phyloP scores from a whole-genome alignment of 2,329 filamentous ascomycete genomes.

The Shiraia sp. region DNA sequence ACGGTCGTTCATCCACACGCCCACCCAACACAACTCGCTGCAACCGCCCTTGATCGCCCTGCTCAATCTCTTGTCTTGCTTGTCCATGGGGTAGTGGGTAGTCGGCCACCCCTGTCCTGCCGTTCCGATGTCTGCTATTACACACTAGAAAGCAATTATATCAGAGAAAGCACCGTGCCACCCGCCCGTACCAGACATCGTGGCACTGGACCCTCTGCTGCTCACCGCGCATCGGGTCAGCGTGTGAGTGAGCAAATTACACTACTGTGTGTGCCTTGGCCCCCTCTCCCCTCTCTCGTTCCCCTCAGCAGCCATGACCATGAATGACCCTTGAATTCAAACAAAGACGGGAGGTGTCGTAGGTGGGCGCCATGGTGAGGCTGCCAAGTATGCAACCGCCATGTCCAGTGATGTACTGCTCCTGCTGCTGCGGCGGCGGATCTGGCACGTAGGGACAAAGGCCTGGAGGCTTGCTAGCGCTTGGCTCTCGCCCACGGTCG shows the following conservation, averaged over 20 bases:
- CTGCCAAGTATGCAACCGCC: slow-evolving; percentile 13
- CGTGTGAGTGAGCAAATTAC: slow-evolving; percentile 16
- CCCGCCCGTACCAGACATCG: slow-evolving; percentile 28
- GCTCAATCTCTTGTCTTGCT: no score
- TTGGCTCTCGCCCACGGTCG: slow-evolving; percentile 27
- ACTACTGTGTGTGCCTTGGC: no score
- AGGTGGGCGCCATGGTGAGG: slow-evolving; percentile 14
- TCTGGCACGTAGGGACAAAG: slow-evolving; percentile 19
- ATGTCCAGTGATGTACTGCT: no score
- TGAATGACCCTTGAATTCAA: no score
- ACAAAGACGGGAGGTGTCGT: slow-evolving; percentile 1
- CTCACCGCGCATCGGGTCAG: slow-evolving; percentile 13
- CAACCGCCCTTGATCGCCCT: slow-evolving; percentile 18
- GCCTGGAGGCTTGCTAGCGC: slow-evolving; percentile 21
- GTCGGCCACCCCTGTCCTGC: no score
- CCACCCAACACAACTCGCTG: no score
- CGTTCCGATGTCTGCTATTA: no score
- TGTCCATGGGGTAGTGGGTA: no score
- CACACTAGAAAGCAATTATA: slow-evolving; percentile 29
- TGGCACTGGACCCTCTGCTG: slow-evolving; percentile 4
- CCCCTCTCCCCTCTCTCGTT: no score
- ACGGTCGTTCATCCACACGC: slow-evolving; percentile 17
- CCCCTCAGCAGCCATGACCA: no score
- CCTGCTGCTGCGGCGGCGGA: slow-evolving; percentile 10
- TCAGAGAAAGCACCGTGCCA: slow-evolving; percentile 37